Base-by-base conservation (phyloP, 805 yeast genomes). In the Ogataea kodamae region DNA sequence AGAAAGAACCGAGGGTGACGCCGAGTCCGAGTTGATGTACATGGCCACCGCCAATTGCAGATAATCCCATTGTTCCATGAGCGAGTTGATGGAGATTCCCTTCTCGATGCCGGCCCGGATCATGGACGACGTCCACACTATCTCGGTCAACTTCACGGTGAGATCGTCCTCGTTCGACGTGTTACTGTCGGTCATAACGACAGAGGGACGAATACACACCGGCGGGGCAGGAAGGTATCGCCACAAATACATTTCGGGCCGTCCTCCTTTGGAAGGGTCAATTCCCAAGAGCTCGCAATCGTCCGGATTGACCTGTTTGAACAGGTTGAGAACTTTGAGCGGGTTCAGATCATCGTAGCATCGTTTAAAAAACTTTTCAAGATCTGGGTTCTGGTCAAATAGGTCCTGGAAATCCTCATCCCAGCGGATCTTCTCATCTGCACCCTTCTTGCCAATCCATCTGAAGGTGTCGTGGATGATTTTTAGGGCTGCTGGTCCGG, bases 31-130 rank as follows among this genome's bases (percentile, higher is more conserved):
- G 59, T 92, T 92, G 51, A 92, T 92, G 58, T 92, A 92, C 87
- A 92, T 85, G 13, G 98, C 99, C 29, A 92, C 89, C 1, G 96
- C 84, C 33, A 92, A 69, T 62, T 92, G 99, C 46, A 92, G 64
- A 56, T 86, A 92, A 55, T 92, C 99, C 99, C 99, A 92, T 55
- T 92, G 98, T 54, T 90, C 97, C 96, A 92, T 89, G 62, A 92
- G 70, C 51, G 86, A 86, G 45, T 87, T 85, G 52, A 94, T 80
- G 10, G 96, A 78, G 42, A 90, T 85, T 39, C 98, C 98, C 56
- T 88, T 90, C 43, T 89, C 95, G 33, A 92, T 76, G 40, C 97
- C 98, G 0, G 96, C 95, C 46, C 87, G 75, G 50, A 92, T 92
- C 64, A 89, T 70, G 4, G 95, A 81, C n/a, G 92, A 81, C 1